Evolutionary conservation across 352 stramenopile genomes (phyloP), one percentile per base, ranked within the genome.

Genomic region (Globisporangium megalacanthum): DNA sequence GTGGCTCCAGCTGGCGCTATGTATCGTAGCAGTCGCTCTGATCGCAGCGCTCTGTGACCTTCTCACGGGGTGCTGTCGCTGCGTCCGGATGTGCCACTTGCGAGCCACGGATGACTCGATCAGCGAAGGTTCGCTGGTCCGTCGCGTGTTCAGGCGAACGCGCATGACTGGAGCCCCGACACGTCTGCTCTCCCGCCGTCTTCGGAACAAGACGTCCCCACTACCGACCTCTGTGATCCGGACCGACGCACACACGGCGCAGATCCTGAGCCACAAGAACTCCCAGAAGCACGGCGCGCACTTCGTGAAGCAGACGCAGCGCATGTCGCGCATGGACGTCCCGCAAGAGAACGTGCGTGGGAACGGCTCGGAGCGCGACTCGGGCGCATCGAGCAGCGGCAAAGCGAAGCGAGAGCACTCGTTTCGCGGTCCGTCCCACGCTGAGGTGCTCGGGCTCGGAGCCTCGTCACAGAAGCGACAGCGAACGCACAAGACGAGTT

Each of bases 211-310:
- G 51, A 82, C 72, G n/a, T 65, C 66, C 17, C 72, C 80, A n/a
- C 56, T 90, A 9, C 77, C 76, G 1, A 58, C 81, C 13, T 79
- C 75, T 0, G 74, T 92, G 58, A 92, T 92, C 60, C 70, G 83
- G 57, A 83, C 78, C 59, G 82, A 92, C 52, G 79, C 81, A 33
- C 72, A 69, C 29, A 36, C 58, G 15, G 79, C 82, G 8, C 67
- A 77, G 19, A 88, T 92, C 54, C 68, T 75, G 46, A 79, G 76
- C 36, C 78, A 89, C 66, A 92, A 92, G 66, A 92, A 89, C 70
- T 85, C 72, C 17, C 66, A 73, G 22, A 84, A 92, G 57, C 74
- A 89, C 47, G 82, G 73, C 19, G 59, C 56, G 48, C 68, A 77
- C 20, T 90, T 92, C 60, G 75, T 90, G 15, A 66, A 81, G 56